phyloP scores from a whole-genome alignment of 495 filamentous ascomycete species.

The Annulohypoxylon nitens region DNA sequence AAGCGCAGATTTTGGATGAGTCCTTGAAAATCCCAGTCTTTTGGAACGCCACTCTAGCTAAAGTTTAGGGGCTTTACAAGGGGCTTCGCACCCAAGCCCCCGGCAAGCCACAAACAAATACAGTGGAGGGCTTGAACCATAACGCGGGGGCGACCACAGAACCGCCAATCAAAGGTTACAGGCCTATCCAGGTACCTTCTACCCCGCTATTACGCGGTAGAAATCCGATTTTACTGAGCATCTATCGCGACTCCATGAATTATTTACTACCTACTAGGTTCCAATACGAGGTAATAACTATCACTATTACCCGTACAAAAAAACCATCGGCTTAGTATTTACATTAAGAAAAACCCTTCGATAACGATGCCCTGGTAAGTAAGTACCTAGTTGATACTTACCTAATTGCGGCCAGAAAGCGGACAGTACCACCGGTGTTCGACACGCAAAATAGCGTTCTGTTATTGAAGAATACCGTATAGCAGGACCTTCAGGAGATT shows the following conservation, averaged over 20 bases:
- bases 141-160: too few species aligned
- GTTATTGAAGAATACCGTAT: too few species aligned
- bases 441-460: too few species aligned
- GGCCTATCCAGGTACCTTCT: too few species aligned
- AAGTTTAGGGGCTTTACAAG: neutral
- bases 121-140: neutral
- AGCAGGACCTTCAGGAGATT: neutral
- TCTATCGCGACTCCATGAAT: too few species aligned
- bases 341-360: neutral
- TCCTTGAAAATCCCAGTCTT: neutral
- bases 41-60: neutral
- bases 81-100: neutral
- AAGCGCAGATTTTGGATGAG: conserved; percentile 15
- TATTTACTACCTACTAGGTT: neutral
- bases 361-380: neutral
- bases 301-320: neutral
- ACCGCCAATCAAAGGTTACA: too few species aligned
- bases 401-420: neutral
- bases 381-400: too few species aligned
- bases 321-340: neutral
- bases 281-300: too few species aligned
- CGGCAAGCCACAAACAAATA: neutral
- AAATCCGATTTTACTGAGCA: too few species aligned
- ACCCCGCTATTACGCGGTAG: too few species aligned
- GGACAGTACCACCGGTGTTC: too few species aligned